phyloP scores from a whole-genome alignment of 805 yeast genomes.

The baker's yeast (Saccharomyces cerevisiae) region DNA sequence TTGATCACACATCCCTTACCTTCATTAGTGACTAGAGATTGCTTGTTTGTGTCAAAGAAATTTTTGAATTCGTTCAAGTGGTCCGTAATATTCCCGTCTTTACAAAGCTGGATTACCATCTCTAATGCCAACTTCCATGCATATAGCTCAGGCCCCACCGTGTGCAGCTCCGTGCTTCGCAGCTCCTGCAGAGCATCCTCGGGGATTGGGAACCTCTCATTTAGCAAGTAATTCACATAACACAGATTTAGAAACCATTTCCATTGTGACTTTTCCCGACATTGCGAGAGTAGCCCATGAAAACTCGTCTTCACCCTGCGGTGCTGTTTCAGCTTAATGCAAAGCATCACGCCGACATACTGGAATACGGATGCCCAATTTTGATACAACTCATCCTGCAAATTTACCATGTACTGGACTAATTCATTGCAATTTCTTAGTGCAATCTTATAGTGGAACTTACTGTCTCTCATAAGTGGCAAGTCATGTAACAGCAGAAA shows the following conservation, averaged over 20 bases:
- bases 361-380: constrained; percentile 17
- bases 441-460: constrained; percentile 19
- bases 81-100: constrained; percentile 23
- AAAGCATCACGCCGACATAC: constrained; percentile 11
- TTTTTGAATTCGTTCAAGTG: constrained; percentile 20
- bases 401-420: constrained; percentile 7
- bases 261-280: constrained; percentile 7
- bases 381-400: background rate
- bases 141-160: constrained; percentile 10
- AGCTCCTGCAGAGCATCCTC: constrained; percentile 2
- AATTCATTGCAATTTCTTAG: constrained; percentile 18
- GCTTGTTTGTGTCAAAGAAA: constrained; percentile 17
- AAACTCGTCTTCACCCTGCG: constrained; percentile 7
- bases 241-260: constrained; percentile 11
- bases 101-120: constrained; percentile 15
- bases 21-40: constrained; percentile 2
- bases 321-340: constrained; percentile 7
- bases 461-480: constrained; percentile 11
- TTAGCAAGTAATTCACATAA: constrained; percentile 13
- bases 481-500: constrained; percentile 15
- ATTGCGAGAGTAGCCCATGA: constrained; percentile 1
- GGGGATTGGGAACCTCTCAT: constrained; percentile 12
- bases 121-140: constrained; percentile 23
- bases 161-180: constrained; percentile 1
- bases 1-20: constrained; percentile 4